Evolutionary conservation across 208 protist genomes (phyloP), one percentile per base, ranked within the genome.

Genomic region (Leishmania arabica): DNA sequence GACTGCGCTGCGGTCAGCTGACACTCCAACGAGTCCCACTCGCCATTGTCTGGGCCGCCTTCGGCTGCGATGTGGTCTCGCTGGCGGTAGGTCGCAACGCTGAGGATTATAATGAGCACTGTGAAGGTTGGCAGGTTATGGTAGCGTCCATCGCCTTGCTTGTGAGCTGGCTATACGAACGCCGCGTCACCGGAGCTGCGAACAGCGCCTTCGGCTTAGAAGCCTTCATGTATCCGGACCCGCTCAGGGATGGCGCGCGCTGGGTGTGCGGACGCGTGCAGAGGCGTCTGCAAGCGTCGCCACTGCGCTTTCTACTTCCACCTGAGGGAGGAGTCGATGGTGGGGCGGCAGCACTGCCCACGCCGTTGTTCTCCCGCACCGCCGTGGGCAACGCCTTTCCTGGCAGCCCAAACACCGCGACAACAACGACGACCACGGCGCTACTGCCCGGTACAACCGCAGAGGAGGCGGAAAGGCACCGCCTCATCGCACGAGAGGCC

Each of bases 391-490:
- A 15, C 15, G 47, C 45, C 49, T 73, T 73, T 15, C 7, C 24
- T 19, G 51, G 45, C 11, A 73, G 27, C 65, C 0, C 15, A 17
- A 21, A 3, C 34, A 27, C 77, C 51, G 49, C 65, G 19, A 37
- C 42, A 56, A 58, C 21, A 21, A 31, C 68, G 31, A 45, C 53
- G 49, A 31, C 64, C 51, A 78, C 77, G 11, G 62, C 76, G 78
- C 77, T 90, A 51, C 87, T 96, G 47, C 93, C 93, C 3, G 93
- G 91, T 17, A 94, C 93, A 3, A 94, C 91, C 2, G 84, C 84
- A 21, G 93, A 90, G 75, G 93, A 96, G n/a, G 93, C 93, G 34
- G 88, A 96, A 71, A 89, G 93, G 21, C 91, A 89, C 34, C 90
- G 93, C 47, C 84, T 88, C 42, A 89, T 94, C 69, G 93, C 91